Conservation (phyloP, 345 rosid genomes). For the Euphorbia lathyris region DNA sequence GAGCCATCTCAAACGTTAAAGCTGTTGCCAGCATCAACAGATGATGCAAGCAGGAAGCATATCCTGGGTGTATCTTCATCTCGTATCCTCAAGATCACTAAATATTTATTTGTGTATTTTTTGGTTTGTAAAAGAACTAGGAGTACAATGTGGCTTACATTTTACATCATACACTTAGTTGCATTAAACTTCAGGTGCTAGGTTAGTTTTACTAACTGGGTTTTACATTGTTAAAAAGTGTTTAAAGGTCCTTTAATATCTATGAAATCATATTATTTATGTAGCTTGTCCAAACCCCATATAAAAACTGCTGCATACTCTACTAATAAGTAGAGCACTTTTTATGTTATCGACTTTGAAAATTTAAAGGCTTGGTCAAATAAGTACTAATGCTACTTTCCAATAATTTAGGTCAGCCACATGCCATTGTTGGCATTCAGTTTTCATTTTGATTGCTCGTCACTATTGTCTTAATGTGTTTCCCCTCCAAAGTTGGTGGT, state of each 20-base stretch:
- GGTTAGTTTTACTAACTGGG: neutral
- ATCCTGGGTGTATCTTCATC: conserved; percentile 58
- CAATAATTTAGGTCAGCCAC: neutral
- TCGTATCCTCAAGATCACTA: conserved; percentile 60
- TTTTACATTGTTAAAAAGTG: neutral
- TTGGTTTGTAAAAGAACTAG: conserved; percentile 4
- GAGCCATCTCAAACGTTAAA: conserved; percentile 64
- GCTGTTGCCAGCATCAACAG: conserved; percentile 64
- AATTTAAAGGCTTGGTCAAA: neutral
- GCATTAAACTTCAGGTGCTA: neutral
- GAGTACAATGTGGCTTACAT: neutral
- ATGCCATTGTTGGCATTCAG: neutral
- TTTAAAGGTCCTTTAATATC: neutral
- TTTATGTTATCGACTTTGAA: neutral
- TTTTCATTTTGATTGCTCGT: neutral
- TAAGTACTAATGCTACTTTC: neutral
- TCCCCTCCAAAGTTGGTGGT: neutral
- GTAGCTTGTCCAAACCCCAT: neutral
- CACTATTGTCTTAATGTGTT: neutral
- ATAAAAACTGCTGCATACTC: neutral
- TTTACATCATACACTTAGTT: neutral
- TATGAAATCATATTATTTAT: neutral
- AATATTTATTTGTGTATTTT: neutral
- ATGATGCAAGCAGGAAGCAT: conserved; percentile 73
- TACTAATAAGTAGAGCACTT: neutral